Evolutionary conservation across 2,329 filamentous ascomycete species (phyloP).

Genomic region (Botrytis medusae): DNA sequence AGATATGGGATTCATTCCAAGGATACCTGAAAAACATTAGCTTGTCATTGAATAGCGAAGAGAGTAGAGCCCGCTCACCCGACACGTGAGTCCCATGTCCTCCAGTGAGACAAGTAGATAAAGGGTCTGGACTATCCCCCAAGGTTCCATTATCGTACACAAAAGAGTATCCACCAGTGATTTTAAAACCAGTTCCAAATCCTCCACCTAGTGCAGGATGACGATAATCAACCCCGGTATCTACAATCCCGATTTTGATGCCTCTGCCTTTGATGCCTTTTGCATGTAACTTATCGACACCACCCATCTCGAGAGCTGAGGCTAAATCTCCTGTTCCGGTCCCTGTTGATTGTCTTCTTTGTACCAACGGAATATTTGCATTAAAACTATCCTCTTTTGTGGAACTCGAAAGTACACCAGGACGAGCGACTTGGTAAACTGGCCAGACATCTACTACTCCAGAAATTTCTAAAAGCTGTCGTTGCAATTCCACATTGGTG

Average conservation of each 20-base stretch:
- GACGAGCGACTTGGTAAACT: slow-evolving; percentile 12
- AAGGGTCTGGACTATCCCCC: slow-evolving; percentile 25
- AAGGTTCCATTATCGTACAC: slow-evolving; percentile 48
- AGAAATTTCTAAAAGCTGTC: slow-evolving; percentile 5
- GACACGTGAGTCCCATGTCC: slow-evolving; percentile 34
- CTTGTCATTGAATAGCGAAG: not conserved
- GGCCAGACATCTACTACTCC: slow-evolving; percentile 14
- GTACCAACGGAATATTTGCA: not conserved
- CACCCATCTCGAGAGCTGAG: slow-evolving; percentile 27
- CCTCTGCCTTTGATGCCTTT: slow-evolving; percentile 49
- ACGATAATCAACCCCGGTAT: slow-evolving; percentile 55
- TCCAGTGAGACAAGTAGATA: slow-evolving; percentile 28
- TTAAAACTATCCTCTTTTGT: not conserved
- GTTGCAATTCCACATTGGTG: slow-evolving; percentile 3
- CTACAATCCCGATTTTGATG: slow-evolving; percentile 44
- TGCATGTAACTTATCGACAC: slow-evolving; percentile 45
- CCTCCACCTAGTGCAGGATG: slow-evolving; percentile 65
- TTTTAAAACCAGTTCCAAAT: slow-evolving; percentile 59
- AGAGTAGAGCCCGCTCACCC: slow-evolving; percentile 19
- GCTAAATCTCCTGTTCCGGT: not conserved
- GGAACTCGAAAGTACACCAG: not conserved
- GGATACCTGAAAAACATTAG: slow-evolving; percentile 25
- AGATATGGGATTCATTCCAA: slow-evolving; percentile 28
- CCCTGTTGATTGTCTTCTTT: slow-evolving; percentile 1
- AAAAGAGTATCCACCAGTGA: slow-evolving; percentile 57